Conservation (phyloP, 306 rosid genomes). For the Casuarina equisetifolia region DNA sequence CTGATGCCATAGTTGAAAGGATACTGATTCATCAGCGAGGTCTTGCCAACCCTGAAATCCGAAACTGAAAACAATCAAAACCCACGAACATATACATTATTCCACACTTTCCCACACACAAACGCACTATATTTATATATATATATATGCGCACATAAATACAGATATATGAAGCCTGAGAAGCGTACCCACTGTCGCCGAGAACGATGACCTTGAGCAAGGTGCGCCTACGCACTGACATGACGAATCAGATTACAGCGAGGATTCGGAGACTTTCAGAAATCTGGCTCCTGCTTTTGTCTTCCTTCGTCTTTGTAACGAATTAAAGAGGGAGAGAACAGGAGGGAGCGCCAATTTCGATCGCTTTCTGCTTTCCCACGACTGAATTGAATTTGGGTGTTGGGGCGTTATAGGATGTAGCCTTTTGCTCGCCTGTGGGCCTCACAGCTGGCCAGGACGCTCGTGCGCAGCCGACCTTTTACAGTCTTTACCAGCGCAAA, state of each 20-base stretch:
- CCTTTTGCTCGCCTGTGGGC: background rate
- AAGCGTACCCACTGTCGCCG: constrained; percentile 88
- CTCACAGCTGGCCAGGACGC: background rate
- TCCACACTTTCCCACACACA: no score
- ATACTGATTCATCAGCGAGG: constrained; percentile 98
- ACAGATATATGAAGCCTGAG: constrained; percentile 29
- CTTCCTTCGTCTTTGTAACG: constrained; percentile 6
- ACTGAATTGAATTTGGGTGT: background rate
- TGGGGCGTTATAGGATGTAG: no score
- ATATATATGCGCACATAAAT: background rate
- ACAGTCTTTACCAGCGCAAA: background rate
- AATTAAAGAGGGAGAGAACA: constrained; percentile 5
- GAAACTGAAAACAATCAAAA: constrained; percentile 3
- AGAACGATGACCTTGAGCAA: constrained; percentile 99
- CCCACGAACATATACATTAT: background rate
- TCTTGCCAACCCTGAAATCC: constrained; percentile 85
- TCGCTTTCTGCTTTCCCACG: constrained; percentile 26
- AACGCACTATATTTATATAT: no score
- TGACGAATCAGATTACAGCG: constrained; percentile 26
- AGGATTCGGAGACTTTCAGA: background rate
- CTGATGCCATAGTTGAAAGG: constrained; percentile 36
- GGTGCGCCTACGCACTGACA: constrained; percentile 88
- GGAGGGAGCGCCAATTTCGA: constrained; percentile 52
- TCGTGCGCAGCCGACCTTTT: background rate
- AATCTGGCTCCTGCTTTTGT: background rate